Base-by-base conservation (phyloP, 163 green algal genomes). In the Smithsoniella earleae region DNA sequence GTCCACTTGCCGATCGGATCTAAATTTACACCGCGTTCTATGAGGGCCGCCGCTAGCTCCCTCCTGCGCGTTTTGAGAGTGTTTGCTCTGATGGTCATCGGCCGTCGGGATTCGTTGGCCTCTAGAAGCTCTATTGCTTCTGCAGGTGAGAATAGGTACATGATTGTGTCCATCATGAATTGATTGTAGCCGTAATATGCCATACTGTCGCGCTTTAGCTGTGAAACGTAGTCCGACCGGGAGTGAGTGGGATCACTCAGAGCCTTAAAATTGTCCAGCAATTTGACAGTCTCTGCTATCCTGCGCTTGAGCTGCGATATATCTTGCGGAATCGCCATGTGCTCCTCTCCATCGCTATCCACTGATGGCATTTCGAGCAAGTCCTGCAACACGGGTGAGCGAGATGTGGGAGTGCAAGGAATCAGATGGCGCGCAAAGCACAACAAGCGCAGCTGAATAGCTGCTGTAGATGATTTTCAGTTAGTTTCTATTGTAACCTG, bases 141-240 rank as follows among this genome's bases (percentile, higher is more conserved):
- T 2, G 78, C 82, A 25, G 84, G 79, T 27, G 78, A 78, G 66
- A 95, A 93, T 78, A 96, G 81, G 36, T 82, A 78, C 30, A 96
- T 76, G 36, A 97, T 78, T 25, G 81, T 79, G 46, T 94, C 89
- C 36, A 93, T 62, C 85, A 98, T 87, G 84, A 96, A 98, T 28
- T 87, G 80, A 79, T 98, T 98, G 87, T 98, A 98, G 36, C 85
- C 88, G 74, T 97, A 98, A 78, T 96, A 97, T 3, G 76, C 77
- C 36, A 63, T 74, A 30, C 76, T 27, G 78, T 98, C 90, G 31
- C 74, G 77, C 75, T 90, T 91, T 34, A 98, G 85, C 82, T 91
- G 88, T 62, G 46, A 10, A 13, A 86, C 38, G 76, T 98, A 98
- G 22, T 94, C 88, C 0, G 52, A 30, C 4, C 93, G 79, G 34